Percentiles rank a stretch among this genome's conserved stretches.
phyloP scores from a whole-genome alignment of 192 early-diverging fungal genomes.

The Fimicolochytrium jonesii region DNA sequence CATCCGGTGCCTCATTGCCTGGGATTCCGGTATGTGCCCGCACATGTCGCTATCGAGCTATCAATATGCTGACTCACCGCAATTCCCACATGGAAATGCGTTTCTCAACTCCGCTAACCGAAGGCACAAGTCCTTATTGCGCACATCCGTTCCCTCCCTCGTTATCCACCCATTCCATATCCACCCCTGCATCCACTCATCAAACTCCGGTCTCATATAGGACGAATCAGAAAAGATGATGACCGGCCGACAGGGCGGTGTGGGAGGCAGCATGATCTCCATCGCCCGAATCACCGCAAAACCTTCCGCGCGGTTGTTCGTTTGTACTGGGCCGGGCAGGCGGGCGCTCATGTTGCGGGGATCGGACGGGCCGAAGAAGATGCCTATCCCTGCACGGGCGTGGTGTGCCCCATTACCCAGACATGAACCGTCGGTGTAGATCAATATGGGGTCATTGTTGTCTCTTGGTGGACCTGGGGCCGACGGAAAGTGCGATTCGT shows the following conservation, averaged over 20 bases:
- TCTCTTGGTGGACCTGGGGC: no score
- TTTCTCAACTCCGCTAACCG: constrained; percentile 43
- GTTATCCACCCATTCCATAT: constrained; percentile 62
- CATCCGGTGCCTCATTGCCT: constrained; percentile 81
- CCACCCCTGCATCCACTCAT: constrained; percentile 76
- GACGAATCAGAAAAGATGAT: no score
- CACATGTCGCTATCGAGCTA: no score
- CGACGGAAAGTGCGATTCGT: no score
- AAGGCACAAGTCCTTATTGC: constrained; percentile 77
- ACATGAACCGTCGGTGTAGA: constrained; percentile 85
- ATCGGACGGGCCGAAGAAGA: constrained; percentile 73
- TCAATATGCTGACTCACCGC: no score
- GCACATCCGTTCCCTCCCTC: constrained; percentile 48
- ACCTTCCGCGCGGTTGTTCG: constrained; percentile 49
- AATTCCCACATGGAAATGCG: no score
- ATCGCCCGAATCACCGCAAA: constrained; percentile 10
- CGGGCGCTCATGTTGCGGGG: constrained; percentile 44
- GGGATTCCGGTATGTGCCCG: constrained; percentile 64
- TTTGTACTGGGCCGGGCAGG: constrained; percentile 35
- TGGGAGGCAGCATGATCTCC: no score
- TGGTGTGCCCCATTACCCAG: constrained; percentile 59
- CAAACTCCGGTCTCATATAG: no score
- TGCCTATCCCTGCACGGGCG: constrained; percentile 81
- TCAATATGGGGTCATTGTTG: no score
- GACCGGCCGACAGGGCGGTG: no score